These are phyloP conservation scores for Phytophthora capsici DNA, from an alignment of 352 stramenopile species.

Conservation along the genomic window DNA sequence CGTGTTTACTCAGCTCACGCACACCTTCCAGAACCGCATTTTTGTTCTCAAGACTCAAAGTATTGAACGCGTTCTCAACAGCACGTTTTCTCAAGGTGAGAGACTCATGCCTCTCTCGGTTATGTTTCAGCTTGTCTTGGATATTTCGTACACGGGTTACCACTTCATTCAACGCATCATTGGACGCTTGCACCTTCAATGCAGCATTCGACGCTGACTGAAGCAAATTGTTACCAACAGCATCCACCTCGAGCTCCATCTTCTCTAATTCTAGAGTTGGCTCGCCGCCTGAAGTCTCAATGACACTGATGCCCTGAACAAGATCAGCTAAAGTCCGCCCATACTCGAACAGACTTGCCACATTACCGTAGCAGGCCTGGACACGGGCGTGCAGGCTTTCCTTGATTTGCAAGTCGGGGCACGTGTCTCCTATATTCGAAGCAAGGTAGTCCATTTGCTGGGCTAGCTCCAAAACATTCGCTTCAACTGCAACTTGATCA, in stretches of 20 bases:
- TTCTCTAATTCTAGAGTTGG: background rate
- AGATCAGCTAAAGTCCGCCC: slow-evolving; percentile 49
- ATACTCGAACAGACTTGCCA: slow-evolving; percentile 47
- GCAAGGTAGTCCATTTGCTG: slow-evolving; percentile 63
- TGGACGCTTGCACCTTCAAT: slow-evolving; percentile 13
- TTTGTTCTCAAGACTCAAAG: slow-evolving; percentile 27
- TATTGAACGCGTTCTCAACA: slow-evolving; percentile 16
- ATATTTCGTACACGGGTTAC: slow-evolving; percentile 11
- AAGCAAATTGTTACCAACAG: slow-evolving; percentile 40
- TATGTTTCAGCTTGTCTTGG: slow-evolving; percentile 30
- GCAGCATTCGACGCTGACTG: slow-evolving; percentile 25
- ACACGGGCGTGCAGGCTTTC: slow-evolving; percentile 40
- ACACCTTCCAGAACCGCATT: slow-evolving; percentile 18
- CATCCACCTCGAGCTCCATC: slow-evolving; percentile 57
- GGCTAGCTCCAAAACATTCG: slow-evolving; percentile 47
- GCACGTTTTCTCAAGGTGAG: slow-evolving; percentile 14
- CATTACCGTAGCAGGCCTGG: slow-evolving; percentile 45
- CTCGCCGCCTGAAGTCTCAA: slow-evolving; percentile 54
- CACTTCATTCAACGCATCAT: slow-evolving; percentile 15
- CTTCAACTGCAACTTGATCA: slow-evolving; percentile 43
- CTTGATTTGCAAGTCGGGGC: slow-evolving; percentile 2
- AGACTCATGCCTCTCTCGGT: slow-evolving; percentile 13
- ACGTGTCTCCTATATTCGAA: slow-evolving; percentile 30
- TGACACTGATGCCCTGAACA: slow-evolving; percentile 56
- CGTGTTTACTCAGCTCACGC: slow-evolving; percentile 15